Evolutionary conservation across 192 early-diverging fungal species (phyloP), one percentile per base, ranked within the genome.

Genomic region (Podila minutissima): DNA sequence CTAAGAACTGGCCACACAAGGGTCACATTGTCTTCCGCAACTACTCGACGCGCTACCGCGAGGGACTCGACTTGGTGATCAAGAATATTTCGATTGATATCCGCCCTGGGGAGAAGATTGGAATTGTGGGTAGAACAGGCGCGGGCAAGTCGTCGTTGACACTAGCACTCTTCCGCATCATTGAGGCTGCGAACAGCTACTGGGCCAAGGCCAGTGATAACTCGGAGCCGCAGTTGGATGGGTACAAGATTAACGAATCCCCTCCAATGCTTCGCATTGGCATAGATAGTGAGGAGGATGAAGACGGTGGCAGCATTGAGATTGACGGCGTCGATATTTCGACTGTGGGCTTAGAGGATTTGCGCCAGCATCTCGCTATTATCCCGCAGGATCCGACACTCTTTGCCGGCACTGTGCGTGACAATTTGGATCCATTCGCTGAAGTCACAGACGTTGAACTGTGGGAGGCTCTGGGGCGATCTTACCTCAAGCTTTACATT

Each of bases 381-480:
- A 95, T 98, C 66, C 95, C 95, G 28, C 95, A 98, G 84, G 85
- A 84, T 48, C 85, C 85, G 15, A 71, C 71, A 9, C 66, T 84
- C 13, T 75, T 84, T 68, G 74, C 82, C 35, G 87, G 87, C 15
- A 86, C 79, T 31, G 51, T 88, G 20, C 85, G 95, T 10, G 91
- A 92, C 66, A 97, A 97, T 83, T 77, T 98, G 15, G 96, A 98
- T 76, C 95, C 95, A 15, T 93, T 95, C 70, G 82, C 66, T 51
- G 90, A 94, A 76, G 88, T 88, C 74, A 81, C 76, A 46, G 97
- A 98, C 63, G 84, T 83, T 59, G 77, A 87, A 8, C 74, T 97
- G 20, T 95, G 90, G 89, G 85, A 89, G 15, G 89, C 91, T 4
- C 85, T 98, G 38, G 75, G 82, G 51, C 82, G 93, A 15, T 93